Evolutionary conservation across 306 rosid genomes (phyloP), one percentile per base, ranked within the genome.

Genomic region (Quercus rubra): DNA sequence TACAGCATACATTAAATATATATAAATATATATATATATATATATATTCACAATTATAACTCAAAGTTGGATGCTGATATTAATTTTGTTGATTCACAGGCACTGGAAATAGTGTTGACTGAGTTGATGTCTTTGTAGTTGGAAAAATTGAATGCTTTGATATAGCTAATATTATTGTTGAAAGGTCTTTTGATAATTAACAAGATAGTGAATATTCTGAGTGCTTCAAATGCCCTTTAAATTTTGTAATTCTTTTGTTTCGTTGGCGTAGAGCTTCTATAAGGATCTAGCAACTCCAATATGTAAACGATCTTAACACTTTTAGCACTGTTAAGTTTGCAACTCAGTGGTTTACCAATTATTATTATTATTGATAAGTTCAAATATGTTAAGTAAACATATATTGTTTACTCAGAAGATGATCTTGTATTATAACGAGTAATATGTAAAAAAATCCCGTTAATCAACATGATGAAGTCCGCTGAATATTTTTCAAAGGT

Each of bases 131-230:
- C 74, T 71, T 82, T 77, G 5, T 49, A n/a, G 80, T 82, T 73
- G 70, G 84, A 74, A 74, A 55, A 77, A 55, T 15, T 52, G 76
- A 85, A 78, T 58, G 38, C 74, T 80, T 87, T 68, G 83, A 71
- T 67, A 74, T 73, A 56, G 79, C 83, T 57, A 74, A 68, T 79
- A 27, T 73, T 41, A 82, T 63, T 49, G 80, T 78, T 77, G 84
- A 85, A 80, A 84, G 73, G 30, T 59, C 85, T 74, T 43, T 64
- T 6, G 79, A 79, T 79, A 80, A 82, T 84, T 74, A 66, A 23
- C 84, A 79, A 63, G 85, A 82, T 73, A 74, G 41, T 66, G 83
- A 83, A 76, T 84, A 81, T 19, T 79, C 86, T 21, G 66, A 79
- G 57, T 74, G 74, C 80, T 77, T 61, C 25, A 77, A 79, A 64